These are phyloP conservation scores for Lobosporangium transversale DNA, from an alignment of 192 early-diverging fungal genomes.

Conservation along the genomic window DNA sequence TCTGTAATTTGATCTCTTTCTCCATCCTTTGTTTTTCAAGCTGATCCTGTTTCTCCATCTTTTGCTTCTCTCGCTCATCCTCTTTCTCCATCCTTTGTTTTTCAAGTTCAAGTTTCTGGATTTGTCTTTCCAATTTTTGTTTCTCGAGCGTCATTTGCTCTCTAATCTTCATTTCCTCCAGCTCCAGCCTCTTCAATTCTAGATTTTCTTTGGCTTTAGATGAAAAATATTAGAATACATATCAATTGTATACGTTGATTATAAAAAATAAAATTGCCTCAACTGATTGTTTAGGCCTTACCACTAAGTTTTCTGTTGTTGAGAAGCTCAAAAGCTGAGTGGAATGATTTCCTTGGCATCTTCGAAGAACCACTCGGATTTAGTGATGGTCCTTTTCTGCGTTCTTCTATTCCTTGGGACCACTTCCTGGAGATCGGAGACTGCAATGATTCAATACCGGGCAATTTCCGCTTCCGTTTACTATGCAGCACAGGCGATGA, in stretches of 20 bases:
- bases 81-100: background rate
- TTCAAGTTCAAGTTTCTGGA: background rate
- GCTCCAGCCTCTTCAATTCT: constrained; percentile 5
- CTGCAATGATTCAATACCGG: background rate
- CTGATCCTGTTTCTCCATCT: background rate
- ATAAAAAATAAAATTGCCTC: background rate
- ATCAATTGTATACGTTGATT: background rate
- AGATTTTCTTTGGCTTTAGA: background rate
- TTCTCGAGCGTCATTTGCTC: too few relatives aligned
- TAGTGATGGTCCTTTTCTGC: background rate
- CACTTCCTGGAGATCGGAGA: background rate
- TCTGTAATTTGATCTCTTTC: background rate
- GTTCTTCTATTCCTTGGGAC: background rate
- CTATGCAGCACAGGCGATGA: background rate
- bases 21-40: background rate
- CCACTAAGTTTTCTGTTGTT: background rate
- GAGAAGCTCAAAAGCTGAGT: background rate
- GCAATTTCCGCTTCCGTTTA: background rate
- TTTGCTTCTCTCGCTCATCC: background rate
- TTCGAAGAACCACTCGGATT: background rate
- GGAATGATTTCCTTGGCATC: background rate
- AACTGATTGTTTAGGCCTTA: too few relatives aligned
- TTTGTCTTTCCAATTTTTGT: too few relatives aligned
- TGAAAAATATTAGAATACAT: too few relatives aligned
- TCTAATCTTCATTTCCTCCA: constrained; percentile 22